These are phyloP conservation scores for Tolypocladium ovalisporum DNA, from an alignment of 2,329 filamentous ascomycete genomes.

Conservation along the genomic window DNA sequence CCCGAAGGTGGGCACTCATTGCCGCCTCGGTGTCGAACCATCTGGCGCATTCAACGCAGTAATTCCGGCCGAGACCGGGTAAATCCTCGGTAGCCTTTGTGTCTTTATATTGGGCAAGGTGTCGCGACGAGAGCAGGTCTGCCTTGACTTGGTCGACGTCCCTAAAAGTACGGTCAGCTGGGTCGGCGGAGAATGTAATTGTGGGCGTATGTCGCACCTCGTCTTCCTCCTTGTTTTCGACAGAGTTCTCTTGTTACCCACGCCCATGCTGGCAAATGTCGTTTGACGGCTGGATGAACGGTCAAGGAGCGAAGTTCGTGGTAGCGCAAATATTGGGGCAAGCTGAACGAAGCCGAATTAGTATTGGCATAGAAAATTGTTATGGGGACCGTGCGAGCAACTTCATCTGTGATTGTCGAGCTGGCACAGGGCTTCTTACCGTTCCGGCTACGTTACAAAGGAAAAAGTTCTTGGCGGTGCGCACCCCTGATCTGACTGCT, in stretches of 20 bases:
- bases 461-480: no score
- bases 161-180: conserved; percentile 33
- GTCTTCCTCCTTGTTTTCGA: conserved; percentile 65
- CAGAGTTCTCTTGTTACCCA: conserved; percentile 53
- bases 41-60: conserved; percentile 89
- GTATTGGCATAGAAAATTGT: background rate
- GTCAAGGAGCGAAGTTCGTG: background rate
- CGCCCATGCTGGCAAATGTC: conserved; percentile 45
- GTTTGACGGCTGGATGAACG: no score
- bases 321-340: background rate
- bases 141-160: conserved; percentile 87
- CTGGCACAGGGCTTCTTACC: background rate
- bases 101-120: conserved; percentile 68
- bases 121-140: conserved; percentile 68
- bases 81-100: conserved; percentile 77
- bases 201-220: conserved; percentile 33
- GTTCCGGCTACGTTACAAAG: no score
- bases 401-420: background rate
- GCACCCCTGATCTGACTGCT: no score
- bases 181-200: background rate
- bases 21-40: conserved; percentile 86
- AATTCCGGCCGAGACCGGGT: conserved; percentile 73
- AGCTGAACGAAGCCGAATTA: background rate
- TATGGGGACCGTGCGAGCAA: background rate
- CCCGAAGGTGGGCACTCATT: conserved; percentile 63